Evolutionary conservation across 2,329 filamentous ascomycete species (phyloP), one percentile per base, ranked within the genome.

Genomic region (Teratosphaeria pseudoeucalypti): DNA sequence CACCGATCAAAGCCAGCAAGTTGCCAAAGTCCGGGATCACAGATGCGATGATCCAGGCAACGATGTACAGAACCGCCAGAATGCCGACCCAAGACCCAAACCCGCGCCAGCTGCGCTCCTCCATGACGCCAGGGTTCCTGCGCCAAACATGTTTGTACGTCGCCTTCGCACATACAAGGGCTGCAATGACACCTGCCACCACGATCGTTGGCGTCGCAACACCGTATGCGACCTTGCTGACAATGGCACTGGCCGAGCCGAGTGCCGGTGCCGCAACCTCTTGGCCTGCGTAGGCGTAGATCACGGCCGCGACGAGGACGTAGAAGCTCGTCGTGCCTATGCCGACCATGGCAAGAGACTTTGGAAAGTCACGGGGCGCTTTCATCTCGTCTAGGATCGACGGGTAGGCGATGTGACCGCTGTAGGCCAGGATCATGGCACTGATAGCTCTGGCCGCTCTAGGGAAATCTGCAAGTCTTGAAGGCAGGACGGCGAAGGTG

Each of bases 171-270:
- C 84, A 84, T 1, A 89, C 82, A 61, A 86, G 82, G 12, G 82
- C 85, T 68, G 87, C 85, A 63, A 90, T 86, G 6, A 88, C 85
- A 57, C 86, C 87, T 0, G 86, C 84, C 56, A 90, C 82, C 55
- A 89, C 76, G 60, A 89, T 89, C 2, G 87, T 89, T 14, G 86
- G 86, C 2, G 86, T 77, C 0, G 86, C 86, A 61, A 89, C 76
- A 27, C 84, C 85, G 73, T 84, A 89, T n/a, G 85, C 84, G n/a
- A 85, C 74, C 70, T 87, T 88, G 47, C 79, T 75, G 37, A 87
- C 73, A 0, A 79, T 64, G 0, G 70, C 71, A 2, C 77, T 77
- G 11, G 85, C 82, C 0, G 84, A 85, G 6, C 82, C 82, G 1
- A 90, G 78, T 0, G 87, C 86, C 0, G 87, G 87, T 0, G 83